Conservation (phyloP, 2,329 filamentous ascomycete species). For the Aspergillus niger region DNA sequence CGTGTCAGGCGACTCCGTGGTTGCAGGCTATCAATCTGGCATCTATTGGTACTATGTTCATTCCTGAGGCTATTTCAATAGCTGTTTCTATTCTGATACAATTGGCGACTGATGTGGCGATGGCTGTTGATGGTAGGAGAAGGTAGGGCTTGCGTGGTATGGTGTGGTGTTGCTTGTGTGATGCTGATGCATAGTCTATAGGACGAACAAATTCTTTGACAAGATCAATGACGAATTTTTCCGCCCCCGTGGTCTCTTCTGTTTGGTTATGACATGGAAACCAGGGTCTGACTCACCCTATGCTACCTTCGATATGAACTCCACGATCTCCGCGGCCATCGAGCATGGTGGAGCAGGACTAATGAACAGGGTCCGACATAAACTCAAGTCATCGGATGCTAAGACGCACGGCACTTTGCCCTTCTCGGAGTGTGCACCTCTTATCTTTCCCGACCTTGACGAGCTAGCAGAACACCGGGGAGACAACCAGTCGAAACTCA, state of each 20-base stretch:
- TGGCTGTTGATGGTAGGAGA: slow-evolving; percentile 8
- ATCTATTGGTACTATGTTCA: not conserved
- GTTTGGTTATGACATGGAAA: slow-evolving; percentile 11
- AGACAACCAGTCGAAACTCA: not conserved
- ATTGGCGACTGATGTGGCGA: slow-evolving; percentile 9
- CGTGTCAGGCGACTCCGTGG: slow-evolving; percentile 9
- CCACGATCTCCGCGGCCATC: not conserved
- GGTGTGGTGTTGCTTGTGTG: too few relatives aligned
- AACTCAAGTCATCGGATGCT: slow-evolving; percentile 1
- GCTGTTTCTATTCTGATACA: slow-evolving; percentile 6
- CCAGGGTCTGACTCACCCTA: not conserved
- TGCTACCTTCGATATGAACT: slow-evolving; percentile 4
- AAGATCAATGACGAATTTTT: slow-evolving; percentile 13
- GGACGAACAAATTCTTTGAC: slow-evolving; percentile 11
- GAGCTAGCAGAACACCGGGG: not conserved
- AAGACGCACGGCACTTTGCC: slow-evolving; percentile 2
- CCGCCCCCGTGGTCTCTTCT: slow-evolving; percentile 10
- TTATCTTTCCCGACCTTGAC: slow-evolving; percentile 10
- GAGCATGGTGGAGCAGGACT: not conserved
- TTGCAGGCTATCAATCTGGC: slow-evolving; percentile 6
- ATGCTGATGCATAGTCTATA: not conserved
- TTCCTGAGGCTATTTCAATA: slow-evolving; percentile 2
- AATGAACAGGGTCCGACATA: not conserved
- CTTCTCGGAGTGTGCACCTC: not conserved
- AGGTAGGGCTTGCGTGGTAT: not conserved